Evolutionary conservation across 495 filamentous ascomycete genomes (phyloP).

Genomic region (Tuber indicum): DNA sequence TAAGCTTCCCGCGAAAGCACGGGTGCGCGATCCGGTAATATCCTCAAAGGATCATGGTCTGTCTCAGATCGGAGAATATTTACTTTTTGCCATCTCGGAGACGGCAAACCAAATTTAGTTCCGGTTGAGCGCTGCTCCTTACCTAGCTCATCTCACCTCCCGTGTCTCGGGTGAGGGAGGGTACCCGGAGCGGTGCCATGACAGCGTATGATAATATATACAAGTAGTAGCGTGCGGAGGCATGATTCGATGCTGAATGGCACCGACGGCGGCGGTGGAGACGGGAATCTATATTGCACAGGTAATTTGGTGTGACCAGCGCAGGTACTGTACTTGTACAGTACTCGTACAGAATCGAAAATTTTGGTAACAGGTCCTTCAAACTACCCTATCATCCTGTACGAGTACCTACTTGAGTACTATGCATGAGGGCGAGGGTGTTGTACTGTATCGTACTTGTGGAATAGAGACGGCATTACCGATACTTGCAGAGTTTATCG

Average conservation of each 20-base stretch:
- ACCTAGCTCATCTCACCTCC: neutral
- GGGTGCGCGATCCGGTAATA: neutral
- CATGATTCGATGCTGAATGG: neutral
- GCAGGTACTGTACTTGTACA: neutral
- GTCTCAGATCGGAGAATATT: constrained; percentile 1
- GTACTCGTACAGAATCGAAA: neutral
- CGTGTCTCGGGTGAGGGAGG: neutral
- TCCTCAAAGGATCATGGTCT: neutral
- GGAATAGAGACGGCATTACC: no score
- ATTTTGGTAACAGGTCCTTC: neutral
- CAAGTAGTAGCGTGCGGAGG: neutral
- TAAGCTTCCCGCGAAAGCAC: neutral
- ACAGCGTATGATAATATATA: neutral
- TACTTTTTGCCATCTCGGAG: neutral
- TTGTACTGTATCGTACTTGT: no score
- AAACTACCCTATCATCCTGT: no score
- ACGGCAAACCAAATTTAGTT: neutral
- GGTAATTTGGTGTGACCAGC: neutral
- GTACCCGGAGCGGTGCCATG: neutral
- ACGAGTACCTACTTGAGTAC: no score
- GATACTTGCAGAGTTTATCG: neutral
- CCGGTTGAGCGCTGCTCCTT: neutral
- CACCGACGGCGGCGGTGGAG: neutral
- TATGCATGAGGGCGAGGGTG: no score
- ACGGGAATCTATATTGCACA: neutral